A percentile compares a stretch with the other conserved stretches of the same genome.
Conservation (phyloP, 495 filamentous ascomycete genomes). For the Penicillium taxi region DNA sequence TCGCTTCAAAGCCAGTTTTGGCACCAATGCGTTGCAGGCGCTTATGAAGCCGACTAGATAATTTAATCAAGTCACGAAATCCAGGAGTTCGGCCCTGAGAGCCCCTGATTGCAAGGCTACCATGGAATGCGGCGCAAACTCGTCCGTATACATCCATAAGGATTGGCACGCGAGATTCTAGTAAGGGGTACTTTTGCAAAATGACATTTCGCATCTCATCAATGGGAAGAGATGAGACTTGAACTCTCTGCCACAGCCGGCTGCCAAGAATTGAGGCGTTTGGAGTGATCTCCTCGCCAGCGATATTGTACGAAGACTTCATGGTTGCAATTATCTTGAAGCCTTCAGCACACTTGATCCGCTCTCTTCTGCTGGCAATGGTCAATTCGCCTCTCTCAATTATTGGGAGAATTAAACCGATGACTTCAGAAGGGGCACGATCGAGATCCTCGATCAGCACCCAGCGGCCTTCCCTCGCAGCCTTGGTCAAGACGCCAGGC, state of each 20-base stretch:
- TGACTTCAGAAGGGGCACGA: constrained; percentile 88
- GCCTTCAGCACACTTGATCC: constrained; percentile 67
- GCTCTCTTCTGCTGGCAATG: constrained; percentile 79
- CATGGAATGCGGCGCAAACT: constrained; percentile 48
- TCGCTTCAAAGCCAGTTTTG: constrained; percentile 64
- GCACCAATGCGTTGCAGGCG: constrained; percentile 51
- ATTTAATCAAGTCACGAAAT: constrained; percentile 81
- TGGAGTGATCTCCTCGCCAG: constrained; percentile 54
- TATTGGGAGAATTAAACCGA: constrained; percentile 82
- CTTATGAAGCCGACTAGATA: constrained; percentile 66
- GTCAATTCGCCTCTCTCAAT: constrained; percentile 82
- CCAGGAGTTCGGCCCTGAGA: constrained; percentile 47
- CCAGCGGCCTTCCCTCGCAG: constrained; percentile 90
- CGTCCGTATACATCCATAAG: constrained; percentile 70
- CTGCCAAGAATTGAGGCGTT: constrained; percentile 60
- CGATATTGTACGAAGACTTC: constrained; percentile 63
- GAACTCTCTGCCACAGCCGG: constrained; percentile 72
- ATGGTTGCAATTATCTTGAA: constrained; percentile 90
- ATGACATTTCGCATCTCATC: constrained; percentile 71
- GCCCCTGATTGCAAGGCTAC: constrained; percentile 38
- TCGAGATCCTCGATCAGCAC: constrained; percentile 94
- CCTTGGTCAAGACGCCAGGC: constrained; percentile 88
- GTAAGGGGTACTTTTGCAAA: constrained; percentile 54
- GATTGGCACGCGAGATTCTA: constrained; percentile 58
- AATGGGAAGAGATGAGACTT: constrained; percentile 56